A percentile compares a stretch with the other conserved stretches of the same genome.
These are phyloP conservation scores for Ophiostoma montium DNA, from an alignment of 2,329 filamentous ascomycete genomes.

Conservation along the genomic window DNA sequence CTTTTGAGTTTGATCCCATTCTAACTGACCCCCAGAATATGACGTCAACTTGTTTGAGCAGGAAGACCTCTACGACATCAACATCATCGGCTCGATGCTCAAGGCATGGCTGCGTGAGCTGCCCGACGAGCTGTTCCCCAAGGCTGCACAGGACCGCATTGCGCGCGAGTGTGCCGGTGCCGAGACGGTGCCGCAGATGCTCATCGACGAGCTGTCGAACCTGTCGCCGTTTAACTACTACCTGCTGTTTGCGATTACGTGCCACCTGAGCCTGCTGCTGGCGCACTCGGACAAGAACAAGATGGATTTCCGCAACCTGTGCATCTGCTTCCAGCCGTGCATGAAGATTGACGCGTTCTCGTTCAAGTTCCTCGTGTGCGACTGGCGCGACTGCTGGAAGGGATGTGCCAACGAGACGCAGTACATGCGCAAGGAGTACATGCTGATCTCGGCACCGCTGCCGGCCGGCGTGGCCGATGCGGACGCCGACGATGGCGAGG, in stretches of 20 bases:
- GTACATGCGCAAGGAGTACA: conserved; percentile 57
- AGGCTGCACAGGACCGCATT: conserved; percentile 65
- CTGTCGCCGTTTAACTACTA: conserved; percentile 98
- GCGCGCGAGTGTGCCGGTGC: conserved; percentile 66
- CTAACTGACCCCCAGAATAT: conserved; percentile 39
- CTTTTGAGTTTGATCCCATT: too few relatives aligned
- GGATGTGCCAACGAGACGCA: conserved; percentile 83
- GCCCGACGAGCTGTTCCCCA: conserved; percentile 89
- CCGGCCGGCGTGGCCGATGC: conserved; percentile 31
- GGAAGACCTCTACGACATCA: conserved; percentile 83
- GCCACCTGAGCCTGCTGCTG: conserved; percentile 80
- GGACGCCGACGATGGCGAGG: conserved; percentile 8
- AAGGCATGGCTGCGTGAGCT: conserved; percentile 91
- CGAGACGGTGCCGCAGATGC: conserved; percentile 66
- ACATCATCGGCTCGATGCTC: conserved; percentile 90
- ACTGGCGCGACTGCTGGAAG: conserved; percentile 96
- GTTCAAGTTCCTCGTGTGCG: conserved; percentile 87
- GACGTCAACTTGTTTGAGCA: conserved; percentile 87
- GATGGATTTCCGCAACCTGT: conserved; percentile 92
- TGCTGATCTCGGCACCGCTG: conserved; percentile 42
- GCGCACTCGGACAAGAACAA: conserved; percentile 93
- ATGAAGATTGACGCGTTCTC: conserved; percentile 93
- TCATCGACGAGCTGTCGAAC: conserved; percentile 79
- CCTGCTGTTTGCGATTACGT: conserved; percentile 91
- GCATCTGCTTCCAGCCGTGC: conserved; percentile 93